Base-by-base conservation (phyloP, 202 grass and related monocot genomes). In the Carex arenaria region DNA sequence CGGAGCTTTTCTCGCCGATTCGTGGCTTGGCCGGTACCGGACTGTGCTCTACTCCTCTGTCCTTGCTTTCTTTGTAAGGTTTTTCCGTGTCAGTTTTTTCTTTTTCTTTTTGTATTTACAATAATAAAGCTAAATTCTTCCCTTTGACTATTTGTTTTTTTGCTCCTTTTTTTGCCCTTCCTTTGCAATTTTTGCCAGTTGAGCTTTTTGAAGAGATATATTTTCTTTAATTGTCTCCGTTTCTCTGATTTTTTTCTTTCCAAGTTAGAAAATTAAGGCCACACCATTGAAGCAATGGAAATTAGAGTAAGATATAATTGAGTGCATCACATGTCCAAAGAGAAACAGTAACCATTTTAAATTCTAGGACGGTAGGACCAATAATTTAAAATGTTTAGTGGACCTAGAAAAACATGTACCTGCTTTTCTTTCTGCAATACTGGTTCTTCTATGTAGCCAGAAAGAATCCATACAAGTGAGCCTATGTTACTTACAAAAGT, bases 1-100 rank as follows among this genome's bases (percentile, higher is more conserved):
- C 68, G 93, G 93, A 18, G 93, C 89, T 59, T 84, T 90, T 69
- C 61, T 96, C 26, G 90, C 90, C 12, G 93, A 96, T 86, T 91
- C 93, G 6, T 89, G 89, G 80, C 87, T 96, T 1, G 93, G 93
- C 0, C 87, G 93, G 2, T 96, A 91, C 87, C 90, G 89, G 18
- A 93, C 93, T 73, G 88, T 96, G 74, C 71, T 96, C 52, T 61
- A 82, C 85, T 84, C 93, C 59, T 93, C 93, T 64, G 18, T 93
- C 22, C 85, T 96, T 85, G 90, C 92, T 69, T 72, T 93, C 80
- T 18, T 67, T 90, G 93, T 90, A 18, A 82, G 57, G 2, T 34
- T 3, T 42, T 43, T 14, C 5, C 28, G 56, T 51, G 18, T 8
- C 5, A n/a, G 0, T 60, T 67, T 67, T 67, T 67, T 36, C 1